A percentile compares a stretch with the other conserved stretches of the same genome.
Evolutionary conservation across 768 basidiomycete species (phyloP).

Genomic region (Pleurotus eryngii): DNA sequence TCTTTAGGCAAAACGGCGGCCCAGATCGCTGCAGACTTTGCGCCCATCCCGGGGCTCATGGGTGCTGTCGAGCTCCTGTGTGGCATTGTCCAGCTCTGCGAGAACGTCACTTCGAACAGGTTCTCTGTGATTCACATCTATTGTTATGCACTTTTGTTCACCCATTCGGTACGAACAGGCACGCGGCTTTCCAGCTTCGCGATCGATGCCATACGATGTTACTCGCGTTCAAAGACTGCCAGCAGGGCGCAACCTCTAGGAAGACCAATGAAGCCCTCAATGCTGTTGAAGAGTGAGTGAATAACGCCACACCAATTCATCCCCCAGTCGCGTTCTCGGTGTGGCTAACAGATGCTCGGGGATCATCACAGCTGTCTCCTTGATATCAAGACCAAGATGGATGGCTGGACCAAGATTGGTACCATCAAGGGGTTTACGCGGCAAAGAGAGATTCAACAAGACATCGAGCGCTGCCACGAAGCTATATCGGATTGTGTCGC

Average conservation of each 20-base stretch:
- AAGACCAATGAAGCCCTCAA: slow-evolving; percentile 28
- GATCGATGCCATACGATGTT: slow-evolving; percentile 13
- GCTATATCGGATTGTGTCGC: slow-evolving; percentile 43
- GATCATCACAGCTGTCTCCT: slow-evolving; percentile 22
- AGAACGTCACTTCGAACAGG: slow-evolving; percentile 48
- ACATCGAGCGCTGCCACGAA: slow-evolving; percentile 43
- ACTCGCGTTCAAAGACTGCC: slow-evolving; percentile 3
- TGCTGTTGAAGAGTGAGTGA: slow-evolving; percentile 31
- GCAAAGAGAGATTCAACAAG: slow-evolving; percentile 39
- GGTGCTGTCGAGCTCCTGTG: slow-evolving; percentile 39
- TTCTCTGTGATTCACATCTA: slow-evolving; percentile 14
- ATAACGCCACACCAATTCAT: neutral
- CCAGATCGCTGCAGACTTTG: slow-evolving; percentile 43
- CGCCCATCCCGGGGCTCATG: slow-evolving; percentile 45
- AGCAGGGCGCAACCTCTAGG: slow-evolving; percentile 31
- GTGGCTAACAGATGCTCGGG: no score
- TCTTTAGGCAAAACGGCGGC: slow-evolving; percentile 32
- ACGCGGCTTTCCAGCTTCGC: slow-evolving; percentile 8
- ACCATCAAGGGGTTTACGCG: slow-evolving; percentile 40
- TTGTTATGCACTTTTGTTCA: neutral
- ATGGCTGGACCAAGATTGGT: slow-evolving; percentile 38
- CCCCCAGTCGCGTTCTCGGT: no score
- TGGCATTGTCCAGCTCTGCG: slow-evolving; percentile 42
- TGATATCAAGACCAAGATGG: slow-evolving; percentile 36
- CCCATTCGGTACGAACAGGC: neutral